These are phyloP conservation scores for Pelargonium fulgidum DNA, from an alignment of 441 rosid species.

Conservation along the genomic window DNA sequence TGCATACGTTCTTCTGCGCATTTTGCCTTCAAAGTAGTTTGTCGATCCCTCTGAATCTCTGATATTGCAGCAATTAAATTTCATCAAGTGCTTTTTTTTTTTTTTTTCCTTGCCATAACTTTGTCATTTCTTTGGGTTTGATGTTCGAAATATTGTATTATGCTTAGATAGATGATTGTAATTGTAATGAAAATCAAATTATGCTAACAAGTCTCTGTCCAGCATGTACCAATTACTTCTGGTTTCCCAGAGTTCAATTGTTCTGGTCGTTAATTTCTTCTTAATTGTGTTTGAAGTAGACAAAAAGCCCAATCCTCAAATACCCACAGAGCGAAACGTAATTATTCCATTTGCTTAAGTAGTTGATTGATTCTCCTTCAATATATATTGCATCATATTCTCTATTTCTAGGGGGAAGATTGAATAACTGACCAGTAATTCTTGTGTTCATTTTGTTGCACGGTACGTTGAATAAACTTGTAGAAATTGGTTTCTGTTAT, in stretches of 20 bases:
- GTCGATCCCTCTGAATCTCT: slow-evolving; percentile 2
- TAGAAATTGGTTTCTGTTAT: no score
- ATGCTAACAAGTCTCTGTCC: background rate
- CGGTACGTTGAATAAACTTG: no score
- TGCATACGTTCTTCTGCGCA: slow-evolving; percentile 12
- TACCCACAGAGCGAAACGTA: background rate
- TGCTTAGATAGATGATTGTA: background rate
- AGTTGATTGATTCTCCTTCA: background rate
- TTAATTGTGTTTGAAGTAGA: no score
- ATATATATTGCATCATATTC: no score
- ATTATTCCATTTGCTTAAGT: background rate
- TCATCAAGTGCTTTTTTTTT: background rate
- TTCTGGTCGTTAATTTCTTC: background rate
- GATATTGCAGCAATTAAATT: slow-evolving; percentile 13
- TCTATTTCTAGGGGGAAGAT: no score
- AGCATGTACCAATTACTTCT: background rate
- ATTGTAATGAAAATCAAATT: slow-evolving; percentile 1
- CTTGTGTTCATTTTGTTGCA: no score
- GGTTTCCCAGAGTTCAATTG: background rate
- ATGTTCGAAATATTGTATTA: background rate
- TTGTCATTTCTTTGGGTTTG: background rate
- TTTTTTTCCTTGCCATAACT: background rate
- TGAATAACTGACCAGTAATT: no score
- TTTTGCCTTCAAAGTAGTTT: slow-evolving; percentile 9
- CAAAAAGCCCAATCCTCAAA: no score